Evolutionary conservation across 805 yeast genomes (phyloP).

Genomic region (Starmerella apis): DNA sequence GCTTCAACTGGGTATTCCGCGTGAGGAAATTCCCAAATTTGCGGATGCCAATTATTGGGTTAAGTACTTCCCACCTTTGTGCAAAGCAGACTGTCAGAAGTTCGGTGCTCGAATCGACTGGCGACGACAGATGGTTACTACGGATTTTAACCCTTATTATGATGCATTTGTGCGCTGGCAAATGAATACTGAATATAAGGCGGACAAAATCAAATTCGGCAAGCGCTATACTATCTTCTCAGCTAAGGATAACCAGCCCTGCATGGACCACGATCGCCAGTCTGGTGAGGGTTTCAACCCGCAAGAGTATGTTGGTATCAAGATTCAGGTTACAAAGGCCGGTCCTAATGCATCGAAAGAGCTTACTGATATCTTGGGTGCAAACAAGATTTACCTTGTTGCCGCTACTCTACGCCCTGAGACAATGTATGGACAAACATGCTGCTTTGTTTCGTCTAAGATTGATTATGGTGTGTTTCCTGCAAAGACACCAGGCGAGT

Average conservation of each 20-base stretch:
- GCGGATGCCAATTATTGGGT: constrained; percentile 93
- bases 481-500: constrained; percentile 60
- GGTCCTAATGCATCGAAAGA: constrained; percentile 43
- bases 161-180: constrained; percentile 96
- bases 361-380: constrained; percentile 36
- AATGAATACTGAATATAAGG: constrained; percentile 72
- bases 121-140: constrained; percentile 93
- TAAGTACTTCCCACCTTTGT: constrained; percentile 79
- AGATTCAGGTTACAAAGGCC: constrained; percentile 40
- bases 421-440: constrained; percentile 97
- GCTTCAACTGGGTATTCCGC: constrained; percentile 83
- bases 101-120: constrained; percentile 95
- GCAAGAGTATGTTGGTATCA: constrained; percentile 90
- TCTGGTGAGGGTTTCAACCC: constrained; percentile 96
- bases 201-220: constrained; percentile 92
- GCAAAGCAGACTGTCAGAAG: constrained; percentile 63
- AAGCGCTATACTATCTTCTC: constrained; percentile 96
- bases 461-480: constrained; percentile 84
- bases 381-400: constrained; percentile 66
- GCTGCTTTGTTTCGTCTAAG: constrained; percentile 95
- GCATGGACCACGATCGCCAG: constrained; percentile 98
- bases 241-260: constrained; percentile 96
- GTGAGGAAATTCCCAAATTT: constrained; percentile 72
- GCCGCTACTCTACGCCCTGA: constrained; percentile 98
- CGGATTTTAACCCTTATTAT: constrained; percentile 89